phyloP scores from a whole-genome alignment of 805 yeast species.

The Barnettozyma siamensis region DNA sequence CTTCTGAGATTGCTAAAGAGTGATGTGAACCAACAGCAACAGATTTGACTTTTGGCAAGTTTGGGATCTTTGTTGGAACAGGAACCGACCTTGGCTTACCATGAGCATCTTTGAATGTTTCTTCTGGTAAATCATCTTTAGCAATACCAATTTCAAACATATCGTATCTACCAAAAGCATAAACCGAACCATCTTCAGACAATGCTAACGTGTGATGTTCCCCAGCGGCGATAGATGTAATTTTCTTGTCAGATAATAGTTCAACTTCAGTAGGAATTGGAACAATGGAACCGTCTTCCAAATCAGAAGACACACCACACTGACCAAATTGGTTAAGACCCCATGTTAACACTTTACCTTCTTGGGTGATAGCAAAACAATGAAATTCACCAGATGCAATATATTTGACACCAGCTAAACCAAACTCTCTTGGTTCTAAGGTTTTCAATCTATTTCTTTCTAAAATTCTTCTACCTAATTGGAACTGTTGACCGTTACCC shows the following conservation, averaged over 20 bases:
- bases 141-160: slow-evolving; percentile 89
- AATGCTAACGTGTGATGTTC: slow-evolving; percentile 90
- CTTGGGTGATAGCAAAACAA: slow-evolving; percentile 80
- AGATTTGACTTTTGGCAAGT: slow-evolving; percentile 49
- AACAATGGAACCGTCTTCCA: slow-evolving; percentile 82
- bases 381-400: slow-evolving; percentile 95
- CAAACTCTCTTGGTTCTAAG: slow-evolving; percentile 77
- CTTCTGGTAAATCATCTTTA: slow-evolving; percentile 57
- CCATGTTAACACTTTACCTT: slow-evolving; percentile 78
- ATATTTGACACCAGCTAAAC: slow-evolving; percentile 68
- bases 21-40: slow-evolving; percentile 91
- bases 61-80: slow-evolving; percentile 62
- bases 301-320: slow-evolving; percentile 74
- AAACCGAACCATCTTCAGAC: slow-evolving; percentile 65
- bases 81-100: slow-evolving; percentile 85
- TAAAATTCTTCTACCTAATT: slow-evolving; percentile 79
- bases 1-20: slow-evolving; percentile 75
- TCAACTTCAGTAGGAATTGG: slow-evolving; percentile 69
- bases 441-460: slow-evolving; percentile 73
- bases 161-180: slow-evolving; percentile 86
- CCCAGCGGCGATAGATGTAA: slow-evolving; percentile 74
- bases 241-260: slow-evolving; percentile 52
- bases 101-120: slow-evolving; percentile 69
- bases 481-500: slow-evolving; percentile 96
- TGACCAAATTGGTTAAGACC: slow-evolving; percentile 97